Conservation (phyloP, 768 basidiomycete species). For the Russula sp. region DNA sequence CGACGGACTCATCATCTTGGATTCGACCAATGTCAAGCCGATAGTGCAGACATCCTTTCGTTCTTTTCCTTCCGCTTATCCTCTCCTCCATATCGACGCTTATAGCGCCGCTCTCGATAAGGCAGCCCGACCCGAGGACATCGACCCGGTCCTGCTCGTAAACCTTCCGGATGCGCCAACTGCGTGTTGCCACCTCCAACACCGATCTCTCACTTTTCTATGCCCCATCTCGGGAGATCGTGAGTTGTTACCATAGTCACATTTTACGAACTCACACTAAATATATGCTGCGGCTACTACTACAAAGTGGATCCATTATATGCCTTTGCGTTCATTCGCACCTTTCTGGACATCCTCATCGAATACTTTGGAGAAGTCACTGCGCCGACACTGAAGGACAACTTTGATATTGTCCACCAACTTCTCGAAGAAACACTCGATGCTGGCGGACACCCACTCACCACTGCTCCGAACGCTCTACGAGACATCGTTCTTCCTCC, state of each 20-base stretch:
- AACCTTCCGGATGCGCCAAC: constrained; percentile 49
- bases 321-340: constrained; percentile 84
- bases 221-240: constrained; percentile 84
- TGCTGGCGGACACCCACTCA: constrained; percentile 86
- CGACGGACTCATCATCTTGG: constrained; percentile 31
- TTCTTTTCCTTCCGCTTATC: constrained; percentile 69
- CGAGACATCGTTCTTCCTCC: constrained; percentile 94
- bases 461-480: constrained; percentile 84
- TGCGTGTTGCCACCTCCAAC: constrained; percentile 80
- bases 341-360: constrained; percentile 75
- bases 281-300: neutral
- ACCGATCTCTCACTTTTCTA: constrained; percentile 71
- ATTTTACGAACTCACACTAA: constrained; percentile 9
- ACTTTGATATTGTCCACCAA: constrained; percentile 96
- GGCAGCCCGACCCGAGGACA: constrained; percentile 48
- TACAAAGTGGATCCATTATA: constrained; percentile 78
- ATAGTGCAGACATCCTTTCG: constrained; percentile 92
- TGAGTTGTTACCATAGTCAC: constrained; percentile 41
- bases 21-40: constrained; percentile 41
- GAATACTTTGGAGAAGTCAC: constrained; percentile 90
- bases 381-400: constrained; percentile 75
- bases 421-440: constrained; percentile 95
- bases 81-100: constrained; percentile 82
- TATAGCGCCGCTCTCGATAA: constrained; percentile 70
- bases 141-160: constrained; percentile 76